These are phyloP conservation scores for Zygosaccharomyces pseudobailii DNA, from an alignment of 1,139 yeast genomes.

Conservation along the genomic window DNA sequence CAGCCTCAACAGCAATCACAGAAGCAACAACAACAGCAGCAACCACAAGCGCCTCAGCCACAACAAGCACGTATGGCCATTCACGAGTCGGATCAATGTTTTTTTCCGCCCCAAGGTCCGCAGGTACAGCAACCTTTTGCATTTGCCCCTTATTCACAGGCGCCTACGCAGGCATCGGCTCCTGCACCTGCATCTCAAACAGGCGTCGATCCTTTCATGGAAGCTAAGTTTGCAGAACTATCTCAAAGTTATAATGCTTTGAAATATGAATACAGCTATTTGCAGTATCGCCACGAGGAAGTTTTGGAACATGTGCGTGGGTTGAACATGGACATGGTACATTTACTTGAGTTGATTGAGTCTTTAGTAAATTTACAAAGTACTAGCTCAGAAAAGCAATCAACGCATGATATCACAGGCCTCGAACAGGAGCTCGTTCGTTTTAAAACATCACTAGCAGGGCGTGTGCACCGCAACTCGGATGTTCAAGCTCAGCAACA, in stretches of 20 bases:
- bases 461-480: conserved; percentile 13
- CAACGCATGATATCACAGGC: conserved; percentile 5
- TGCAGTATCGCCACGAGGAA: conserved; percentile 43
- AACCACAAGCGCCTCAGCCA: conserved; percentile 2
- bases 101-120: conserved; percentile 1
- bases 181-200: background rate
- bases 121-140: conserved; percentile 6
- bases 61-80: background rate
- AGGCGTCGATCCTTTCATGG: conserved; percentile 1
- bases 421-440: conserved; percentile 15
- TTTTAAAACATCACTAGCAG: conserved; percentile 10
- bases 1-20: conserved; percentile 10
- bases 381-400: background rate
- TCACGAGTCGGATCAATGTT: background rate
- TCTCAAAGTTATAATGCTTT: conserved; percentile 38
- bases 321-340: conserved; percentile 48
- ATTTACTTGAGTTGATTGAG: conserved; percentile 45
- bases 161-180: background rate
- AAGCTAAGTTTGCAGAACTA: conserved; percentile 20
- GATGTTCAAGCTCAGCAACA: conserved; percentile 15
- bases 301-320: conserved; percentile 44
- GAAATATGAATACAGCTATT: conserved; percentile 38
- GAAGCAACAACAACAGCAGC: conserved; percentile 7
- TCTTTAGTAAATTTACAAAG: conserved; percentile 22
- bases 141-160: conserved; percentile 9